Percentiles rank a stretch among this genome's conserved stretches.
phyloP scores from a whole-genome alignment of 805 yeast genomes.

The Candida pseudofarinosa region DNA sequence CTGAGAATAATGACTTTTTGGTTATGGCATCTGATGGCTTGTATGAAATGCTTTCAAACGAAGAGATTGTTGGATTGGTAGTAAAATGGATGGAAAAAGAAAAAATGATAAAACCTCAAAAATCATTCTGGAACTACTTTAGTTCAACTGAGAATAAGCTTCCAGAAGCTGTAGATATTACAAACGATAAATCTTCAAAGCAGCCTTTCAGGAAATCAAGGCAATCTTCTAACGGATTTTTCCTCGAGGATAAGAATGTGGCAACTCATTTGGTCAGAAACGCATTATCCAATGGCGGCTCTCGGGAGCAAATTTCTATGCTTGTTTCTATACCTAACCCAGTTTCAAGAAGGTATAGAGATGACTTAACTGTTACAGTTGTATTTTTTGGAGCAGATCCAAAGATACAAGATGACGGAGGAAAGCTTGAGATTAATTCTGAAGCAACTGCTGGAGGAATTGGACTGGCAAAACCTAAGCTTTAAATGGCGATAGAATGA shows the following conservation, averaged over 20 bases:
- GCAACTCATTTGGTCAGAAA: slow-evolving; percentile 92
- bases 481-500: slow-evolving; percentile 29
- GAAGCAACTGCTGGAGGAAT: slow-evolving; percentile 59
- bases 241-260: slow-evolving; percentile 80
- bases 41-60: slow-evolving; percentile 86
- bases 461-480: slow-evolving; percentile 43
- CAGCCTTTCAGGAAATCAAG: slow-evolving; percentile 66
- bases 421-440: slow-evolving; percentile 51
- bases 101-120: slow-evolving; percentile 52
- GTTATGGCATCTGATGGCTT: slow-evolving; percentile 94
- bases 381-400: slow-evolving; percentile 77
- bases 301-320: slow-evolving; percentile 83
- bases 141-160: slow-evolving; percentile 44
- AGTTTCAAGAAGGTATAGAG: slow-evolving; percentile 85
- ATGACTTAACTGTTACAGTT: slow-evolving; percentile 93
- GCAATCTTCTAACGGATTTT: slow-evolving; percentile 35
- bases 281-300: slow-evolving; percentile 84
- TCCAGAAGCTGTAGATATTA: slow-evolving; percentile 62
- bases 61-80: slow-evolving; percentile 87
- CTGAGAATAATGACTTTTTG: slow-evolving; percentile 73
- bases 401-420: slow-evolving; percentile 38
- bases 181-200: slow-evolving; percentile 58
- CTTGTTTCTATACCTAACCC: slow-evolving; percentile 90
- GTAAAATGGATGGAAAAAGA: slow-evolving; percentile 88
- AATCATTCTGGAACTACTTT: slow-evolving; percentile 43